Base-by-base conservation (phyloP, 75 land plant genomes). In the Azolla pinnata region DNA sequence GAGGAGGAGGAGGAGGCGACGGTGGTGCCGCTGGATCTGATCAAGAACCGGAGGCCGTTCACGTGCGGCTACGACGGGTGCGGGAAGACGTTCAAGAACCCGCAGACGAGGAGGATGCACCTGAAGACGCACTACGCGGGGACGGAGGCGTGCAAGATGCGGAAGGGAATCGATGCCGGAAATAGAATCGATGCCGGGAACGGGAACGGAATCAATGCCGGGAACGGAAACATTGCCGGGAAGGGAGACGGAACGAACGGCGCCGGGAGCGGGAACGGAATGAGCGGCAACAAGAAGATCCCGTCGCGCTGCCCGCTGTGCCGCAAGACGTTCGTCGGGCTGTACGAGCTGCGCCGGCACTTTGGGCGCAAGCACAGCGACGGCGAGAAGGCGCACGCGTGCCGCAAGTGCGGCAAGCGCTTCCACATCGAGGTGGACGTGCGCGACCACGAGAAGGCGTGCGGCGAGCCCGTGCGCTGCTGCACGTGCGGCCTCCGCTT, bases 381-480 rank as follows among this genome's bases (percentile, higher is more conserved):
- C 17, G 77, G 77, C 2, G 77, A 75, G 63, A 75, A 75, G 67
- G 32, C 20, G n/a, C 59, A 61, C 23, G 76, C 44, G 0, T 75
- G 77, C 57, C 7, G 51, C 24, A 71, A 72, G 44, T 75, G 77
- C 7, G 57, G 52, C 17, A 75, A 75, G 63, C 29, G 24, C 8
- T 75, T 75, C 68, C 33, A 75, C 35, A 65, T 75, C 16, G 77
- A 75, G 24, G 77, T 75, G n/a, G 76, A 74, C 9, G 38, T 74
- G 0, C 31, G 76, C 0, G 76, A 74, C 46, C 76, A 74, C 28
- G 69, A 56, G 57, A 74, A 74, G 56, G 68, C 72, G 33, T 74
- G 76, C 23, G 76, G 76, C 4, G 68, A 72, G 47, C 75, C 76
- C 9, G 56, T 74, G 0, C 29, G 19, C 0, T 74, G 76, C 75